A percentile compares a stretch with the other conserved stretches of the same genome.
These are phyloP conservation scores for Tolypocladium sp. DNA, from an alignment of 2,329 filamentous ascomycete genomes.

Conservation along the genomic window DNA sequence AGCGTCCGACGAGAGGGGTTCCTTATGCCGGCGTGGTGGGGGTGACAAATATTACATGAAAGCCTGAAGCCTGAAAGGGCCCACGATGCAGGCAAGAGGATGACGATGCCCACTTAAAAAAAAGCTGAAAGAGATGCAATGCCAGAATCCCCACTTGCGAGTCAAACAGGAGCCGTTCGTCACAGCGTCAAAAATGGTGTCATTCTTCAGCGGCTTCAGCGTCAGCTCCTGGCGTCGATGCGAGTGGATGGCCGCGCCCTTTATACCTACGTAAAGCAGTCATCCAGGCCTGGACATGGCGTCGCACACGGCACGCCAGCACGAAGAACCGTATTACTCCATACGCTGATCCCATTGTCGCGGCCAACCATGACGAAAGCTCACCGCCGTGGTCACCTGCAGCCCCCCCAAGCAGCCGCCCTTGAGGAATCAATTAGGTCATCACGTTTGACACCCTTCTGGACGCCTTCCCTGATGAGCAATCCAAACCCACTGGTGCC, in stretches of 20 bases:
- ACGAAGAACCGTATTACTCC: too few species aligned
- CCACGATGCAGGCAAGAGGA: neutral
- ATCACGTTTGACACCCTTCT: neutral
- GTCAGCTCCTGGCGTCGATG: too few species aligned
- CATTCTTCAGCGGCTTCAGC: neutral
- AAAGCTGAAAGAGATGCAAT: neutral
- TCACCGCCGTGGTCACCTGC: neutral
- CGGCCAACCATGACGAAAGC: neutral
- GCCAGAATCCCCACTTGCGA: neutral
- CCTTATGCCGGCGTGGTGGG: neutral
- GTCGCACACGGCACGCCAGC: neutral
- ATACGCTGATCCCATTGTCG: neutral
- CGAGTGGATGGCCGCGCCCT: too few species aligned
- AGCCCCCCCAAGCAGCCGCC: neutral
- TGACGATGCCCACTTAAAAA: neutral
- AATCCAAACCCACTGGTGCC: neutral
- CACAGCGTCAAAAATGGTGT: neutral
- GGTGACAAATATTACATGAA: neutral
- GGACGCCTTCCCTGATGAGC: slow-evolving; percentile 1
- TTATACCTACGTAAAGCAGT: neutral
- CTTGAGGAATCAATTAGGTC: slow-evolving; percentile 1
- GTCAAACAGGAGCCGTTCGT: neutral
- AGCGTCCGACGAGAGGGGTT: neutral
- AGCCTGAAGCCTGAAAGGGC: neutral
- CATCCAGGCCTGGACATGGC: neutral